A percentile compares a stretch with the other conserved stretches of the same genome.
Conservation (phyloP, 1,284 basidiomycete genomes). For the Bondarzewia mesenterica region DNA sequence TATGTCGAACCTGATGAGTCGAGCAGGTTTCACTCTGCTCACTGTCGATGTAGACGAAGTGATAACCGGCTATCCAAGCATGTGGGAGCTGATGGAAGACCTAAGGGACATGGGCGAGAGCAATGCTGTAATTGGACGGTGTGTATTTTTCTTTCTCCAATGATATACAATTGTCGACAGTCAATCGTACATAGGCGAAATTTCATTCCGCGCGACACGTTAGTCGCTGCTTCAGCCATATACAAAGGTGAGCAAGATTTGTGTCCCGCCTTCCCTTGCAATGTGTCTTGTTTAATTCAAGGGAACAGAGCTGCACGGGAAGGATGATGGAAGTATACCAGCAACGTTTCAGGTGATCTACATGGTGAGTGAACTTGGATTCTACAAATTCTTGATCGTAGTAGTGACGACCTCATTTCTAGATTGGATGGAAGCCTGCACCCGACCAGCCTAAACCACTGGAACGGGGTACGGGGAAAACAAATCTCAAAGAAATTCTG, state of each 20-base stretch:
- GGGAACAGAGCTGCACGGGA: constrained; percentile 71
- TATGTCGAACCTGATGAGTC: constrained; percentile 83
- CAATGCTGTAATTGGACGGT: constrained; percentile 85
- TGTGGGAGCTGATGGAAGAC: constrained; percentile 95
- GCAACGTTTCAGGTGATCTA: constrained; percentile 97
- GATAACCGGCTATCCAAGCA: constrained; percentile 84
- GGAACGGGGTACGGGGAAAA: constrained; percentile 77
- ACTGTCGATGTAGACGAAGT: constrained; percentile 97
- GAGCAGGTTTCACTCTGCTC: constrained; percentile 90
- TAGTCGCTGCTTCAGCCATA: constrained; percentile 87
- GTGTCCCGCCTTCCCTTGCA: constrained; percentile 1
- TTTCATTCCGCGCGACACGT: constrained; percentile 77
- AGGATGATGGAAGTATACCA: constrained; percentile 77
- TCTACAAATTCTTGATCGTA: no score
- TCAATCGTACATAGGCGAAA: constrained; percentile 39
- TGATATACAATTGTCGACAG: neutral
- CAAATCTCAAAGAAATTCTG: constrained; percentile 77
- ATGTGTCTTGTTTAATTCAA: constrained; percentile 2
- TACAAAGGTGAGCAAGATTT: constrained; percentile 67
- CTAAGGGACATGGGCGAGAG: constrained; percentile 94
- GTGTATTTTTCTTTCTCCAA: constrained; percentile 10
- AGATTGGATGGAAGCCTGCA: constrained; percentile 99
- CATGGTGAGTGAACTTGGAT: constrained; percentile 51
- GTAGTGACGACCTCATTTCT: no score
- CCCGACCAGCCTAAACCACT: constrained; percentile 80